Base-by-base conservation (phyloP, 2,329 filamentous ascomycete genomes). In the Stenocarpella maydis region DNA sequence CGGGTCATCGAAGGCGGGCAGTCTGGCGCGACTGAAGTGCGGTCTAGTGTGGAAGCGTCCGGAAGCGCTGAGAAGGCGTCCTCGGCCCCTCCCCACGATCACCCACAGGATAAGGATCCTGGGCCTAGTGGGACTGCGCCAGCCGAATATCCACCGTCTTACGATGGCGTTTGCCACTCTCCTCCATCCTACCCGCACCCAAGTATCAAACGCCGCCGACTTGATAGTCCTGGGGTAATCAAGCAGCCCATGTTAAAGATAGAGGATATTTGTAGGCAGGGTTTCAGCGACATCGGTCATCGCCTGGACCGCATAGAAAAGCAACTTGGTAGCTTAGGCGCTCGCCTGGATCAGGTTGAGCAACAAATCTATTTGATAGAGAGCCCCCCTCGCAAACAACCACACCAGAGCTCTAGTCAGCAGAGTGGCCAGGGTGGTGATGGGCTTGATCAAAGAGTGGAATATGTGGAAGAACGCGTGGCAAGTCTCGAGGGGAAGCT, bases 271-370 rank as follows among this genome's bases (percentile, higher is more conserved):
- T 71, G 67, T 28, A 71, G 63, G 53, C 49, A 64, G 17, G 69
- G 69, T 5, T 71, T 71, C 39, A 53, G 26, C 26, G 67, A 69
- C 12, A 67, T 71, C 4, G 69, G 69, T 55, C 67, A 54, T 50
- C 69, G 67, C 21, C 65, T 71, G 31, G 69, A 64, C n/a, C 55
- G 55, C 21, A 69, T 71, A 52, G 69, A 71, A 41, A 49, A 64
- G 2, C 60, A 58, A 15, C 47, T 71, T 9, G 47, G 41, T 28
- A 58, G 43, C 8, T 26, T 71, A 21, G 68, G 19, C 5, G 52
- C 54, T 17, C 58, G 69, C 3, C 15, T 71, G 19, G 63, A 67
- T 21, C 69, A 50, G 19, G 26, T 71, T 17, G 69, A 71, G 49
- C 49, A 64, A 21, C 63, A 60, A 17, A 65, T 71, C 19, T 31